Evolutionary conservation across 345 rosid genomes (phyloP), one percentile per base, ranked within the genome.

Genomic region (Gossypium anomalum): DNA sequence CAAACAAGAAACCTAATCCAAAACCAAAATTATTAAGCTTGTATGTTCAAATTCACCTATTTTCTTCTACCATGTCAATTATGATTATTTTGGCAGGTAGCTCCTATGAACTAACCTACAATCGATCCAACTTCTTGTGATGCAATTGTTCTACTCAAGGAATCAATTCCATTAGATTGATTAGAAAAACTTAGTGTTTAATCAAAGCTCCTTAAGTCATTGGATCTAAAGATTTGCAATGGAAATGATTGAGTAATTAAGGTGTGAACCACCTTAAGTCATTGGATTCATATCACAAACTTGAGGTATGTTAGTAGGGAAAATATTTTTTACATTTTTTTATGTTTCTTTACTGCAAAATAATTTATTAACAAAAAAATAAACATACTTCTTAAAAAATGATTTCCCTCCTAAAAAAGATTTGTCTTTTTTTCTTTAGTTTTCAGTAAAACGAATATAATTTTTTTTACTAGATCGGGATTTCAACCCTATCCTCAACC

Each of bases 81-180:
- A 57, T 70, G 61, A 29, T 70, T 52, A 17, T 9, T 70, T 70
- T 70, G 73, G 73, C 61, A 17, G 43, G 44, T 68, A 68, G 44
- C 56, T 67, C 34, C 17, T 45, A 14, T 68, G 59, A 68, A 25
- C 58, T 49, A 16, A 48, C 60, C 73, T 51, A 69, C 58, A 69
- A 52, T 69, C 73, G 52, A 52, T 60, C 73, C 53, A 45, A 67
- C 29, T 66, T 44, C 55, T 22, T 45, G 55, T 67, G 34, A 13
- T 19, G 5, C 29, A 12, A 20, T 43, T 44, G 27, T 66, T 66
- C 70, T 66, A 66, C 70, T 66, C 53, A 19, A 44, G 25, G 29
- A 65, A 43, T 19, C 11, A 65, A 65, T 65, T 25, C 15, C 72
- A 25, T 14, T 68, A 49, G 44, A 23, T 34, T 25, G 58, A 49